Evolutionary conservation across 805 yeast species (phyloP).

Genomic region (Candida jianshihensis): DNA sequence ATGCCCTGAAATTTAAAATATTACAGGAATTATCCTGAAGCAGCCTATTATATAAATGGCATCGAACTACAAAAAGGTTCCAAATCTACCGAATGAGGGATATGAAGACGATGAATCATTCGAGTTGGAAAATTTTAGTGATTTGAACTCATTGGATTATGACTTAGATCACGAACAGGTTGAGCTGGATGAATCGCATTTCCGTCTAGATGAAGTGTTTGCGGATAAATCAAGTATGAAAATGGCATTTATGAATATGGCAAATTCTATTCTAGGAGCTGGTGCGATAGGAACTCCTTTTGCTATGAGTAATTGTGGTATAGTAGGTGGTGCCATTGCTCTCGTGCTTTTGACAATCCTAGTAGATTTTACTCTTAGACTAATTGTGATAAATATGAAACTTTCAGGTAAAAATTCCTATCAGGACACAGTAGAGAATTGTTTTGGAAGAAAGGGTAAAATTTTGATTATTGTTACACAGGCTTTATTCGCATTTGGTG

Average conservation of each 20-base stretch:
- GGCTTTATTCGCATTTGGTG: conserved; percentile 89
- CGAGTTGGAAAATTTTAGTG: conserved; percentile 17
- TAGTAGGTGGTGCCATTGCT: conserved; percentile 62
- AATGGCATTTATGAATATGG: conserved; percentile 97
- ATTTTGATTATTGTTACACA: conserved; percentile 64
- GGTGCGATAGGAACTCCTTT: conserved; percentile 94
- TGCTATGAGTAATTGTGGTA: conserved; percentile 76
- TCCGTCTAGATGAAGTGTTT: conserved; percentile 9
- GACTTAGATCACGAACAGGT: conserved; percentile 6
- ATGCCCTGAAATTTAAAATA: no score
- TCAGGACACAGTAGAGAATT: conserved; percentile 76
- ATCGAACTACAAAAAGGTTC: no score
- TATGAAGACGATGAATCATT: conserved; percentile 7
- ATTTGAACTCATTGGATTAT: conserved; percentile 19
- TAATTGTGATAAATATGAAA: conserved; percentile 78
- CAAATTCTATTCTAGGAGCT: conserved; percentile 90
- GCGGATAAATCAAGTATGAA: conserved; percentile 48
- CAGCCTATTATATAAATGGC: no score
- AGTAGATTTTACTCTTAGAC: conserved; percentile 82
- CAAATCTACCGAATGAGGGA: no score
- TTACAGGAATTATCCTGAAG: no score
- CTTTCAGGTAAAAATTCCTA: conserved; percentile 71
- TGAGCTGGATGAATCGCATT: conserved; percentile 1
- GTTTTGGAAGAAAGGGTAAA: conserved; percentile 72
- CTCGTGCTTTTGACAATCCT: conserved; percentile 55